Base-by-base conservation (phyloP, 306 rosid species). In the Quercus aquifolioides region DNA sequence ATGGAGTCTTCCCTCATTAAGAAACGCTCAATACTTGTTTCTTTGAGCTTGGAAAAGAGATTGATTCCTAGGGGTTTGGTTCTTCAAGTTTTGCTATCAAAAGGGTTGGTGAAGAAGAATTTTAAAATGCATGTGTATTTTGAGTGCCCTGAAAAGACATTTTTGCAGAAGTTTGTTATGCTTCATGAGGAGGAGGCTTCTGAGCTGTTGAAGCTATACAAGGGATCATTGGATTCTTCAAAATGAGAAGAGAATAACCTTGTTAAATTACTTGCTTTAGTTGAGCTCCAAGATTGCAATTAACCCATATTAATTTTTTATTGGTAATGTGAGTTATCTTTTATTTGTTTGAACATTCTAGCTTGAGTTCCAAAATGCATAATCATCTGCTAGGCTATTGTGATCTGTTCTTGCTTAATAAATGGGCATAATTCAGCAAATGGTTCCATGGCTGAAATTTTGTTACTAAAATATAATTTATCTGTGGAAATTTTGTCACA, bases 11-110 rank as follows among this genome's bases (percentile, higher is more conserved):
- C 70, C 31, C 19, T 70, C 28, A 49, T 85, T 85, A 2, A 55
- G 4, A 69, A 43, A 63, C 76, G 33, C 60, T 49, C 68, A 62
- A 1, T 69, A 46, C 52, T 76, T 54, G 58, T 85, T 64, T 69
- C 83, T 65, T 56, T 83, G 33, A 81, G 79, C 76, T 83, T 85
- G 21, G 30, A 85, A 68, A 82, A 68, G 20, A 74, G 80, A 33
- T 80, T 70, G 76, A 83, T 83, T 77, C 88, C 81, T 23, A 87
- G 91, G 73, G 74, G 76, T 75, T 65, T 49, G n/a, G 88, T 87
- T 33, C 14, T 87, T 62, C 77, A n/a, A 25, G 67, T 65, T 71
- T 83, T 87, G 73, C 73, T 41, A 6, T 65, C 75, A 15, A 78
- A 62, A 38, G 88, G 85, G 10, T 84, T 85, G 80, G 38, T 73